These are phyloP conservation scores for Cladophialophora bantiana DNA, from an alignment of 2,329 filamentous ascomycete species.

Conservation along the genomic window DNA sequence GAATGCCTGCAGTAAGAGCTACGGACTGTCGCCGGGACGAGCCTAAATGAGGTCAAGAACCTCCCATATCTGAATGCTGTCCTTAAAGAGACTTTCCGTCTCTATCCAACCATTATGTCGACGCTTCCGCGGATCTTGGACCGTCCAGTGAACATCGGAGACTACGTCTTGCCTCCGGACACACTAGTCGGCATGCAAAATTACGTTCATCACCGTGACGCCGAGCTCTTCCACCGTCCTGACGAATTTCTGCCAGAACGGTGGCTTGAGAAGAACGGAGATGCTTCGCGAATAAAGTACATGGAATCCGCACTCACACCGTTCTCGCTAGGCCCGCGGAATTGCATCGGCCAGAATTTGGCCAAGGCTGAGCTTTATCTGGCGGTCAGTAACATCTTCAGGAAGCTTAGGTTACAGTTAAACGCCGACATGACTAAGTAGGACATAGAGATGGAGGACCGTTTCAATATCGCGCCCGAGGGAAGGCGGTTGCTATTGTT, in stretches of 20 bases:
- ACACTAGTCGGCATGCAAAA: slow-evolving; percentile 36
- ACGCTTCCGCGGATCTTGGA: slow-evolving; percentile 35
- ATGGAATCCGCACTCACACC: slow-evolving; percentile 41
- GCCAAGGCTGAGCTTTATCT: slow-evolving; percentile 41
- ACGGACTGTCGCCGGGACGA: not conserved
- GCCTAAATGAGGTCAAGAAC: slow-evolving; percentile 2
- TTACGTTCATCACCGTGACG: slow-evolving; percentile 31
- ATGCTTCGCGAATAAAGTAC: slow-evolving; percentile 29
- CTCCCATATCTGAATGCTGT: slow-evolving; percentile 39
- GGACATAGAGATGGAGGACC: slow-evolving; percentile 40
- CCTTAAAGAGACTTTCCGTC: slow-evolving; percentile 39
- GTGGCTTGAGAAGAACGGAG: slow-evolving; percentile 34
- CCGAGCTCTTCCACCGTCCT: slow-evolving; percentile 32
- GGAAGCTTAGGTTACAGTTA: slow-evolving; percentile 34
- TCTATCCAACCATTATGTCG: slow-evolving; percentile 39
- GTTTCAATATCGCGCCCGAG: slow-evolving; percentile 13
- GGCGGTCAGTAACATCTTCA: slow-evolving; percentile 38
- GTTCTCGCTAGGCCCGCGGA: slow-evolving; percentile 47
- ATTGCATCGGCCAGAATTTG: slow-evolving; percentile 43
- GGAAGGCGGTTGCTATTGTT: slow-evolving; percentile 4
- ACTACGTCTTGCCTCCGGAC: slow-evolving; percentile 34
- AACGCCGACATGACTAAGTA: slow-evolving; percentile 39
- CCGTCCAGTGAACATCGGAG: slow-evolving; percentile 29
- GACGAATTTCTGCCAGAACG: slow-evolving; percentile 37
- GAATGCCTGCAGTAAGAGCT: slow-evolving; percentile 21